A percentile compares a stretch with the other conserved stretches of the same genome.
Conservation (phyloP, 2,329 filamentous ascomycete species). For the Thelonectria olida region DNA sequence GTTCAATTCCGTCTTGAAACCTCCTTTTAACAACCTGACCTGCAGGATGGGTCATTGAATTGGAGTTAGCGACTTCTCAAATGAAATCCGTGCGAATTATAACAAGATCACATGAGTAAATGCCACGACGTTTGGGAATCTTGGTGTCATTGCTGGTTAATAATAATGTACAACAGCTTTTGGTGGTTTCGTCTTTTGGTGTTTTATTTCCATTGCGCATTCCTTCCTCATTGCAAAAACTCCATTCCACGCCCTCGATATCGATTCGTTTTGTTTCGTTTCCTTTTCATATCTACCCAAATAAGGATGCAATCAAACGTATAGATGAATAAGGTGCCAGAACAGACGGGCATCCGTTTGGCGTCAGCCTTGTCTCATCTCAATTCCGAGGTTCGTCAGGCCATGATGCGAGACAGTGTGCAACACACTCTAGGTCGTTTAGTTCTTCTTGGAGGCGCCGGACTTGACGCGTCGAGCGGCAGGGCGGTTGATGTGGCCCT, state of each 20-base stretch:
- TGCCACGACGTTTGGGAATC: background rate
- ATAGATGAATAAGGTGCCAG: slow-evolving; percentile 4
- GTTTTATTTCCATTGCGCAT: background rate
- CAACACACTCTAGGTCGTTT: background rate
- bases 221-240: slow-evolving; percentile 23
- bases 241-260: slow-evolving; percentile 16
- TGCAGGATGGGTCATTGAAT: too few species aligned
- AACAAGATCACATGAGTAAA: background rate
- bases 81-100: too few species aligned
- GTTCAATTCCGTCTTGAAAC: too few species aligned
- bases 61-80: too few species aligned
- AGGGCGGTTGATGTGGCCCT: slow-evolving; percentile 87
- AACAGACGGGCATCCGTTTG: slow-evolving; percentile 12
- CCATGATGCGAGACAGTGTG: slow-evolving; percentile 8
- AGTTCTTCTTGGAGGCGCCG: slow-evolving; percentile 57
- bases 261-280: background rate
- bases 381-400: slow-evolving; percentile 17
- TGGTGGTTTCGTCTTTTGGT: background rate
- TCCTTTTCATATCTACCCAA: slow-evolving; percentile 26
- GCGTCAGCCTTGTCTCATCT: slow-evolving; percentile 12
- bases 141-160: slow-evolving; percentile 19
- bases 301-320: slow-evolving; percentile 7
- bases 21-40: too few species aligned
- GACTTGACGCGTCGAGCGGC: slow-evolving; percentile 74
- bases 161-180: slow-evolving; percentile 35